Base-by-base conservation (phyloP, 352 stramenopile genomes). In the Globisporangium emineosum region DNA sequence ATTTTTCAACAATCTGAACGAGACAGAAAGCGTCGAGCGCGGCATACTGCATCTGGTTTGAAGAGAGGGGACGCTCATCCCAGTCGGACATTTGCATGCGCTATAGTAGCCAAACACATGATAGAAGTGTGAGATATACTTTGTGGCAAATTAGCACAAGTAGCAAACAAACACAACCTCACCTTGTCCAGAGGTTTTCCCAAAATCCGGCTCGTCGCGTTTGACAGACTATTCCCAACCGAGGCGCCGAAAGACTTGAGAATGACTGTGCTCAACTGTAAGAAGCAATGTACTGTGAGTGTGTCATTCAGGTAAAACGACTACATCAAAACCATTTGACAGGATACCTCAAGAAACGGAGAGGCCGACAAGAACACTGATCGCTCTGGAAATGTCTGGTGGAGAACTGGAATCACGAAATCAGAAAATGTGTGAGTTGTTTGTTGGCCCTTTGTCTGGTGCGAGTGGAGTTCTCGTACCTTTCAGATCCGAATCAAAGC, bases 1-100 rank as follows among this genome's bases (percentile, higher is more conserved):
- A 77, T 30, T 72, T 74, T 19, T 81, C 43, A n/a, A 71, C 70
- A 32, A 90, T 88, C 63, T 85, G 73, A 19, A 90, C 65, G 19
- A 92, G 70, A 27, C 78, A 89, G 47, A 72, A 80, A 0, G 83
- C 83, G 56, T 92, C 83, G 15, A 92, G 64, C 2, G 83, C 81
- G 4, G 83, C 81, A 50, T 92, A 92, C 3, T 78, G 62, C 19
- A 76, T 57, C 65, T 92, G 83, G 15, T 56, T 57, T 25, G 57
- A 51, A 2, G 79, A 83, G 15, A 92, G 66, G 3, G 83, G 83
- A 17, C 83, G 81, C 0, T 68, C 66, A 37, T 90, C 76, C 78
- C 81, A 90, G 47, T 90, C 86, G 0, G 81, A 90, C 35, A 90
- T 71, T 73, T 90, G 81, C 81, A 90, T 90, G 49, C 71, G 69